These are phyloP conservation scores for Lodderomyces oxycetoniae DNA, from an alignment of 1,139 yeast species.

Conservation along the genomic window DNA sequence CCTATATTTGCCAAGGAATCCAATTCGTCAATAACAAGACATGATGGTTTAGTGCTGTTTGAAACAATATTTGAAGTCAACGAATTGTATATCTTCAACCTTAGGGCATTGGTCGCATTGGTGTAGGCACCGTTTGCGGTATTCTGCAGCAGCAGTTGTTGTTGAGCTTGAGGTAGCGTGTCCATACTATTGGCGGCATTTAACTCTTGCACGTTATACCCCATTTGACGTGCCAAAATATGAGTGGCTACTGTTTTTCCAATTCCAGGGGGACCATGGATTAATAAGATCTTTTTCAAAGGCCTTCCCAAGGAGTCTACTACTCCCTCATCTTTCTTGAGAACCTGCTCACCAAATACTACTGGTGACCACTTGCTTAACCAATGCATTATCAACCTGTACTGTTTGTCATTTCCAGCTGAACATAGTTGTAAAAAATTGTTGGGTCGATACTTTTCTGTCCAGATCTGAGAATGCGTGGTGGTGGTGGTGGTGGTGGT, in stretches of 20 bases:
- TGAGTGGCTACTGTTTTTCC: slow-evolving; percentile 93
- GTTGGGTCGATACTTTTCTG: slow-evolving; percentile 82
- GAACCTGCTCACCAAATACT: slow-evolving; percentile 48
- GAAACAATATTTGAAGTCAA: slow-evolving; percentile 61
- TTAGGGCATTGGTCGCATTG: slow-evolving; percentile 29
- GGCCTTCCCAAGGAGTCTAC: slow-evolving; percentile 69
- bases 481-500: too few relatives aligned
- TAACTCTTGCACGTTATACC: slow-evolving; percentile 75
- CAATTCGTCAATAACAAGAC: slow-evolving; percentile 82
- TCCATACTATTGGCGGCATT: slow-evolving; percentile 79
- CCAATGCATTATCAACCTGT: slow-evolving; percentile 73
- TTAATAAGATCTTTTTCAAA: slow-evolving; percentile 56
- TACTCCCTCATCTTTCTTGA: slow-evolving; percentile 14
- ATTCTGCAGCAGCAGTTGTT: slow-evolving; percentile 7
- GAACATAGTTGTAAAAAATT: slow-evolving; percentile 57
- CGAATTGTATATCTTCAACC: slow-evolving; percentile 60
- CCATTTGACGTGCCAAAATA: slow-evolving; percentile 74
- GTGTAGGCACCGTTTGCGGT: slow-evolving; percentile 8
- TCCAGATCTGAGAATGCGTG: slow-evolving; percentile 44
- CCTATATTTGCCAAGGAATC: slow-evolving; percentile 77
- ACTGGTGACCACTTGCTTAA: slow-evolving; percentile 71
- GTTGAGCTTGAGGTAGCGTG: slow-evolving; percentile 24
- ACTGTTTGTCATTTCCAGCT: slow-evolving; percentile 79
- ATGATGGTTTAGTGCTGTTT: slow-evolving; percentile 57
- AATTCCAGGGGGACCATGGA: slow-evolving; percentile 94